phyloP scores from a whole-genome alignment of 352 stramenopile genomes.

The Elongisporangium undulatum region DNA sequence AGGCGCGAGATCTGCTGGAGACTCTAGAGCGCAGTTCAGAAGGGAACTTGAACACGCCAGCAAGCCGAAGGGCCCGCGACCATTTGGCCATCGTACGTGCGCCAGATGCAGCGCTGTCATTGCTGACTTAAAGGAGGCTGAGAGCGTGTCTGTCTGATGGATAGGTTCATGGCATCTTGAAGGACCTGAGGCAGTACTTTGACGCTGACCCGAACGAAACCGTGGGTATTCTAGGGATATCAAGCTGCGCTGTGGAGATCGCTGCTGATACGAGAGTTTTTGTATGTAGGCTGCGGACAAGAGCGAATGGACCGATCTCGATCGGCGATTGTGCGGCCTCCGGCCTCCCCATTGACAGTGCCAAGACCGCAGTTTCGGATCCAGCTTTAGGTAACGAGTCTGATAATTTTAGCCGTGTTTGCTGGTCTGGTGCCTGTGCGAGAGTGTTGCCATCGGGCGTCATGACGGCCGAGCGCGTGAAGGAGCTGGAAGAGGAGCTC shows the following conservation, averaged over 20 bases:
- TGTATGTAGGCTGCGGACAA: background rate
- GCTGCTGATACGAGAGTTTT: background rate
- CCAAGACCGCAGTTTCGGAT: too few relatives aligned
- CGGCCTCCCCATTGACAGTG: background rate
- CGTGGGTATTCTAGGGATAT: background rate
- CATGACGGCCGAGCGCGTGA: conserved; percentile 19
- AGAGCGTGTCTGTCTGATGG: background rate
- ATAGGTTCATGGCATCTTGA: conserved; percentile 26
- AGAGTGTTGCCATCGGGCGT: background rate
- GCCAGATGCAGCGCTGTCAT: background rate
- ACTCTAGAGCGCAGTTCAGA: background rate
- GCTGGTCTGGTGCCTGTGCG: background rate
- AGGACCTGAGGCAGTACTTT: conserved; percentile 10
- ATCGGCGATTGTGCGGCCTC: background rate
- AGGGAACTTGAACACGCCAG: background rate
- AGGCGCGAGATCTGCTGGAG: conserved; percentile 23
- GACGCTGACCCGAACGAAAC: background rate
- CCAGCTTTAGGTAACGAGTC: too few relatives aligned
- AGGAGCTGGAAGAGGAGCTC: conserved; percentile 46
- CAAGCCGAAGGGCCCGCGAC: background rate
- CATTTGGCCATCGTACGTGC: conserved; percentile 8
- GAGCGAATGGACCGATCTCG: background rate
- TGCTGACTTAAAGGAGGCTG: background rate
- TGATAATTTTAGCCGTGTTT: background rate
- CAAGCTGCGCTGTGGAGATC: background rate